phyloP scores from a whole-genome alignment of 257 asterid genomes.

The Przewalskia tangutica region DNA sequence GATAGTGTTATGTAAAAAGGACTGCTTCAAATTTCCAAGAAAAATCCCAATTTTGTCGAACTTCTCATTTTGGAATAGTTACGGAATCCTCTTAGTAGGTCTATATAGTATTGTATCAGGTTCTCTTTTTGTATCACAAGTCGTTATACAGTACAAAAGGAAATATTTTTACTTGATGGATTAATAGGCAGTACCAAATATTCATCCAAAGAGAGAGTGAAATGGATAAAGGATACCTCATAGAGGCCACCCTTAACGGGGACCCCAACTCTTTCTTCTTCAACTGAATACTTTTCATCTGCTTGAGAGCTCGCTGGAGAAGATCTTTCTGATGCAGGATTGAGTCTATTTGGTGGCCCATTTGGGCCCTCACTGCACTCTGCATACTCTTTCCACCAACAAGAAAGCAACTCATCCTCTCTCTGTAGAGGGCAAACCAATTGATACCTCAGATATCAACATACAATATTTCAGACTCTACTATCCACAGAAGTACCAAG shows the following conservation, averaged over 20 bases:
- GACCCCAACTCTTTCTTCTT: slow-evolving; percentile 96
- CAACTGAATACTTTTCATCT: slow-evolving; percentile 28
- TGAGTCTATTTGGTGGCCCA: slow-evolving; percentile 30
- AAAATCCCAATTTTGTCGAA: no score
- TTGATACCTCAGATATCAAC: neutral
- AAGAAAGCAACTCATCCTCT: slow-evolving; percentile 83
- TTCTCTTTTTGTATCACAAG: neutral
- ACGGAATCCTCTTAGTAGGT: neutral
- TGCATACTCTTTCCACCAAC: slow-evolving; percentile 96
- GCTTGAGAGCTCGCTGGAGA: slow-evolving; percentile 30
- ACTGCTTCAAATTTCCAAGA: no score
- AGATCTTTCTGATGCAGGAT: slow-evolving; percentile 16
- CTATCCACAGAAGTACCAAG: neutral
- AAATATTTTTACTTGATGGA: neutral
- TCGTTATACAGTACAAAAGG: neutral
- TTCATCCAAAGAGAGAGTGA: neutral
- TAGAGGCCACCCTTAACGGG: slow-evolving; percentile 96
- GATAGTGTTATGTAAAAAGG: no score
- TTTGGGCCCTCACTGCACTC: slow-evolving; percentile 95
- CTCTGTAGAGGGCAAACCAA: slow-evolving; percentile 30
- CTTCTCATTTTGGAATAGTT: no score
- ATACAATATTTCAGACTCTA: neutral
- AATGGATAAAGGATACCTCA: slow-evolving; percentile 45
- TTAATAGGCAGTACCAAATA: neutral
- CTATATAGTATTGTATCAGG: neutral